Conservation (phyloP, 306 rosid species). For the Lagenaria siceraria region DNA sequence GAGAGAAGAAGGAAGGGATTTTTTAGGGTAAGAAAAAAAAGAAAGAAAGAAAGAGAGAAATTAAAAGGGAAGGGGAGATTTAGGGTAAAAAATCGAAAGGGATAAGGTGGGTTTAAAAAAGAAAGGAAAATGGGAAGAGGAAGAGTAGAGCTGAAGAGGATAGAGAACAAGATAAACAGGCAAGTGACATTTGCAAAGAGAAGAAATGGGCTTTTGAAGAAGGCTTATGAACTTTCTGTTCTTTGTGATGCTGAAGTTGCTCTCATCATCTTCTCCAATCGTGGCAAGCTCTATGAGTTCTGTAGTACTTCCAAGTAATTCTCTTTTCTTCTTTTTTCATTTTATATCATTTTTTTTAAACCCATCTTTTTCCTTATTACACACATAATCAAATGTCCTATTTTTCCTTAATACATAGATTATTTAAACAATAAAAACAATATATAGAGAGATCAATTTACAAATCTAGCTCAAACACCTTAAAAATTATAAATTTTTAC, state of each 20-base stretch:
- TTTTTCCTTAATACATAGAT: too few species aligned
- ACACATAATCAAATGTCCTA: too few species aligned
- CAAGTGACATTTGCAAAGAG: constrained; percentile 12
- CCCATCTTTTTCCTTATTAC: too few species aligned
- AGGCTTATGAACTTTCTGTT: constrained; percentile 11
- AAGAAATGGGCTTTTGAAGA: constrained; percentile 7
- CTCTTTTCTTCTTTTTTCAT: not conserved
- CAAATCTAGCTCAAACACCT: too few species aligned
- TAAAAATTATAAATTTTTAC: too few species aligned
- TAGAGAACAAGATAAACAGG: constrained; percentile 13
- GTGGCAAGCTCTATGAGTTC: constrained; percentile 15
- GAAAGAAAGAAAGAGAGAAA: constrained; percentile 6
- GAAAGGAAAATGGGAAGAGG: not conserved
- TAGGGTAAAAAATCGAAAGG: not conserved
- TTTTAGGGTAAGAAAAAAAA: not conserved
- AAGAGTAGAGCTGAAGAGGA: constrained; percentile 12
- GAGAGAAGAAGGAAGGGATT: constrained; percentile 30
- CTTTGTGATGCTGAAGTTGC: constrained; percentile 14
- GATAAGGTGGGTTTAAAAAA: not conserved
- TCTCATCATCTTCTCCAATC: constrained; percentile 13
- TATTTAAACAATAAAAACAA: too few species aligned
- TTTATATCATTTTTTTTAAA: too few species aligned
- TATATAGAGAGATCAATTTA: too few species aligned
- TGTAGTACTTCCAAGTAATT: constrained; percentile 6
- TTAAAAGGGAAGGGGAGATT: too few species aligned